These are phyloP conservation scores for Annulohypoxylon truncatum DNA, from an alignment of 2,329 filamentous ascomycete genomes.

Conservation along the genomic window DNA sequence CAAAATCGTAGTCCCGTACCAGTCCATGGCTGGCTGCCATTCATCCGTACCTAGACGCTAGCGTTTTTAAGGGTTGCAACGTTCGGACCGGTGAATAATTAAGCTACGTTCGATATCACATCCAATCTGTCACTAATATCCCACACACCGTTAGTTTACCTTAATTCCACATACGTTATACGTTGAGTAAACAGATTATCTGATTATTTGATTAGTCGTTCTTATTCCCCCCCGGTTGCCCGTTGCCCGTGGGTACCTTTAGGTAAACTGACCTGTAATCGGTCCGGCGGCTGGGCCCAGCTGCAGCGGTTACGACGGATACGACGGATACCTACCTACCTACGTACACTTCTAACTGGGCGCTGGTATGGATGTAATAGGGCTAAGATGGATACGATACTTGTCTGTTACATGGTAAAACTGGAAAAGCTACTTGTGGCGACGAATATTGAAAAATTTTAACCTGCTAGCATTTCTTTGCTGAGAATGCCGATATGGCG, in stretches of 20 bases:
- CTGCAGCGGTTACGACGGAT: neutral
- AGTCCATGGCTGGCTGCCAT: no score
- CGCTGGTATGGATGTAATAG: no score
- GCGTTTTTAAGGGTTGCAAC: no score
- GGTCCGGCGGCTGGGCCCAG: neutral
- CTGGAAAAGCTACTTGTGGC: neutral
- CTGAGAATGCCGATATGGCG: neutral
- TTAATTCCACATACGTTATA: neutral
- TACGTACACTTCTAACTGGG: no score
- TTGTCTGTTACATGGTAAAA: neutral
- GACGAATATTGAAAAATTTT: neutral
- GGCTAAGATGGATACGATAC: neutral
- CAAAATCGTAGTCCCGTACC: no score
- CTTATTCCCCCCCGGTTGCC: no score
- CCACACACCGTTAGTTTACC: no score
- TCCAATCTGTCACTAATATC: no score
- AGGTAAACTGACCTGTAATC: conserved; percentile 1
- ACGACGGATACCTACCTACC: neutral
- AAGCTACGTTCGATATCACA: no score
- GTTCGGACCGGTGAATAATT: no score
- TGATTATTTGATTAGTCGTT: no score
- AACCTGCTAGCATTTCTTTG: neutral
- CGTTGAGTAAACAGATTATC: neutral
- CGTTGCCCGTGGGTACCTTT: neutral
- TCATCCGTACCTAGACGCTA: no score